A percentile compares a stretch with the other conserved stretches of the same genome.
These are phyloP conservation scores for Hypomontagnella monticulosa DNA, from an alignment of 495 filamentous ascomycete species.

Conservation along the genomic window DNA sequence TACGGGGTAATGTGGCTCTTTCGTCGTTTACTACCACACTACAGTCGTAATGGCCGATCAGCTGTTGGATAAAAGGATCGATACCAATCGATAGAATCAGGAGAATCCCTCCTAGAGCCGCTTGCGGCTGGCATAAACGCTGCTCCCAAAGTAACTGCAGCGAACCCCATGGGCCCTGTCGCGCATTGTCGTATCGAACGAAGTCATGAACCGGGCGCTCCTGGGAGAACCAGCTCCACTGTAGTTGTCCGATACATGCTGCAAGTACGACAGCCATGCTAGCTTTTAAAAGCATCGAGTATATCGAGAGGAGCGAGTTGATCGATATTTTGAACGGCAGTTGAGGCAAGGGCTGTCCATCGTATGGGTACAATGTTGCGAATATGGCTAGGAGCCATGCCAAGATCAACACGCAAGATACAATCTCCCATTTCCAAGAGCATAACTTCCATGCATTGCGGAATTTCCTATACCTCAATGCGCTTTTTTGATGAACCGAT, in stretches of 20 bases:
- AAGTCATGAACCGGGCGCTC: not conserved
- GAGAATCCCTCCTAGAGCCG: not conserved
- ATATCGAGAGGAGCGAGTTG: conserved; percentile 1
- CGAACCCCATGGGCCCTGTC: not conserved
- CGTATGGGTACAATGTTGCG: not conserved
- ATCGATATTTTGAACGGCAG: not conserved
- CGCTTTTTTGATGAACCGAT: too few relatives aligned
- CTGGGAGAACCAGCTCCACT: conserved; percentile 3
- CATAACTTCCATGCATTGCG: too few relatives aligned
- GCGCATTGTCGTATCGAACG: not conserved
- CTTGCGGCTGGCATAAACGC: not conserved
- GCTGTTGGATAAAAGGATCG: conserved; percentile 8
- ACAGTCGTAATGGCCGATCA: not conserved
- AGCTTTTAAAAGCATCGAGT: not conserved
- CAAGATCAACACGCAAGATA: not conserved
- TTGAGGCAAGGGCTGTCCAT: not conserved
- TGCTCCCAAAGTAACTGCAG: not conserved
- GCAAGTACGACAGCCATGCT: not conserved
- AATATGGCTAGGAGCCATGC: not conserved
- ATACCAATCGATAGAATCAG: not conserved
- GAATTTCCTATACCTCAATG: too few relatives aligned
- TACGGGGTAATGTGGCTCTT: not conserved
- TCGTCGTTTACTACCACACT: not conserved
- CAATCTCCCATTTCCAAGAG: conserved; percentile 9
- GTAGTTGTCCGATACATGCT: conserved; percentile 1